Conservation (phyloP, 2,329 filamentous ascomycete genomes). For the Metarhizium anisopliae region DNA sequence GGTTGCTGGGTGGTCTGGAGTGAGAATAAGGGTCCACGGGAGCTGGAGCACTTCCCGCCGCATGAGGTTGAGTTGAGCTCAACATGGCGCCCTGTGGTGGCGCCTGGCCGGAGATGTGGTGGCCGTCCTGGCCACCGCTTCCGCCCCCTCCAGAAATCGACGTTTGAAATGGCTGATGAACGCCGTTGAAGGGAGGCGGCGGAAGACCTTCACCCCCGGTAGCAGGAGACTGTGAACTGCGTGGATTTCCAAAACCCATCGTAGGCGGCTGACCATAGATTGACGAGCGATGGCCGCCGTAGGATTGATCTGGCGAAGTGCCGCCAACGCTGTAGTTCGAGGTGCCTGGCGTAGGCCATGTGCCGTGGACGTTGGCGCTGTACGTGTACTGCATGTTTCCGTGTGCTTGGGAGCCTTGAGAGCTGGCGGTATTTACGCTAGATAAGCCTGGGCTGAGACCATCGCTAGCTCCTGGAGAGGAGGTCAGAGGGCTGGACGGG, state of each 20-base stretch:
- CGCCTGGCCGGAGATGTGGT: slow-evolving; percentile 20
- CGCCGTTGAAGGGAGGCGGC: slow-evolving; percentile 58
- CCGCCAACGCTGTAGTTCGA: slow-evolving; percentile 46
- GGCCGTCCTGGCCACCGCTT: slow-evolving; percentile 25
- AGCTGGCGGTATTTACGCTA: slow-evolving; percentile 51
- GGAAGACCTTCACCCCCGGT: slow-evolving; percentile 53
- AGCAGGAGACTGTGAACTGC: slow-evolving; percentile 36
- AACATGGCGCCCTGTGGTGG: slow-evolving; percentile 15
- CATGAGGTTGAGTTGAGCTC: slow-evolving; percentile 32
- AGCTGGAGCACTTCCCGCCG: slow-evolving; percentile 43
- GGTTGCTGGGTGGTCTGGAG: slow-evolving; percentile 44
- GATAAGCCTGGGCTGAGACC: slow-evolving; percentile 53
- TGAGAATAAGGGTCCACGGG: slow-evolving; percentile 48
- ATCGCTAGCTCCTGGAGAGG: slow-evolving; percentile 44
- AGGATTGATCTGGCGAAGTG: slow-evolving; percentile 19
- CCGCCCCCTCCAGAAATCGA: slow-evolving; percentile 42
- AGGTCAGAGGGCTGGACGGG: slow-evolving; percentile 25
- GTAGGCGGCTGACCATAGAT: slow-evolving; percentile 43
- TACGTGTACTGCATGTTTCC: slow-evolving; percentile 40
- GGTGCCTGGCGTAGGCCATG: slow-evolving; percentile 48
- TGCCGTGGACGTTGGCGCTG: slow-evolving; percentile 39
- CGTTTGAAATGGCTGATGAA: slow-evolving; percentile 56
- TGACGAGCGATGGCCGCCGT: slow-evolving; percentile 15
- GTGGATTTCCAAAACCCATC: slow-evolving; percentile 26
- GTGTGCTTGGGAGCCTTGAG: slow-evolving; percentile 47